Base-by-base conservation (phyloP, 306 rosid genomes). In the Heteromeles arbutifolia region DNA sequence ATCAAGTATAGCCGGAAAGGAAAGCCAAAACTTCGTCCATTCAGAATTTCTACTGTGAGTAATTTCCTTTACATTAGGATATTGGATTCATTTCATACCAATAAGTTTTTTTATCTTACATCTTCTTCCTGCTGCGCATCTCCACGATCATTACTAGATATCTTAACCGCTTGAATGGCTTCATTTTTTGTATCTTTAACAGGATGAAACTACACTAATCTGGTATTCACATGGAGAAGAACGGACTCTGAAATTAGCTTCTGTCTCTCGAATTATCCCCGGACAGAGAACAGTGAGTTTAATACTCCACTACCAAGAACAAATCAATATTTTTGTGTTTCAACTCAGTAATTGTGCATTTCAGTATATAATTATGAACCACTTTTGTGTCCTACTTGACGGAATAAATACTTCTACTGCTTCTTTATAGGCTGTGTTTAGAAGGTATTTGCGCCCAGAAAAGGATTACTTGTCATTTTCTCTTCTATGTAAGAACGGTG, bases 251-350 rank as follows among this genome's bases (percentile, higher is more conserved):
- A 92, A 87, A 3, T 77, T 95, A 80, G 83, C 93, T 74, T 26
- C 80, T 0, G 82, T 95, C 80, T 75, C 84, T 21, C 84, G 87
- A 75, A 90, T 95, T 74, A 79, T 84, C 75, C 85, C 93, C 7
- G 98, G 97, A 83, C 98, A 95, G 67, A 92, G 98, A 95, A 95
- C 97, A 21, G 98, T 95, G 81, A 89, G 98, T 87, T 75, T 72
- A 75, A 86, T 72, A 77, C 56, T 80, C 44, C 48, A 24, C 21
- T 69, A 19, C 52, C 62, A 50, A 64, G 48, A 45, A 71, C 61
- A 56, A 69, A 34, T 37, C 56, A 25, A 61, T 72, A 45, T 64
- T 24, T 41, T 39, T 57, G 48, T 66, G 37, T 75, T 13, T 29
- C 19, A 48, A 29, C 53, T 73, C 18, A 26, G 11, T 45, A 37